Evolutionary conservation across 1,139 yeast genomes (phyloP).

Genomic region (Saccharomyces hybrid): DNA sequence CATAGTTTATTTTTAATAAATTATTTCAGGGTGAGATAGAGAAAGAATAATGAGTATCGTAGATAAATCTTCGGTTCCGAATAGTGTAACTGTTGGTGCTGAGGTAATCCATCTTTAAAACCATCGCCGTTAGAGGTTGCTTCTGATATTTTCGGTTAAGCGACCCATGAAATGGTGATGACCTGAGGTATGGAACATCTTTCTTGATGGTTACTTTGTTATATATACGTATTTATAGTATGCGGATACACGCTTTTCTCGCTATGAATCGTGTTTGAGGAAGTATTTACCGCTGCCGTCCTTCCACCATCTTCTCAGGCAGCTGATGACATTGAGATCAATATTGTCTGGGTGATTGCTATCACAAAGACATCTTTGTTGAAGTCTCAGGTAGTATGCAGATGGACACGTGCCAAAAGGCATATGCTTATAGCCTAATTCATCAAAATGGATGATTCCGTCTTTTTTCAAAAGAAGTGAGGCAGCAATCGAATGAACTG

Average conservation of each 20-base stretch:
- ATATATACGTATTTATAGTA: neutral
- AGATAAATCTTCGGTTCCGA: slow-evolving; percentile 7
- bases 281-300: slow-evolving; percentile 45
- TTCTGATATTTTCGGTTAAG: slow-evolving; percentile 30
- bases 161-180: slow-evolving; percentile 88
- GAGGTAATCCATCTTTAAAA: slow-evolving; percentile 51
- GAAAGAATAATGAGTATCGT: slow-evolving; percentile 1
- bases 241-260: neutral
- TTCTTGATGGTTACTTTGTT: neutral
- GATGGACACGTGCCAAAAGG: slow-evolving; percentile 83
- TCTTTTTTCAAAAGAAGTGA: slow-evolving; percentile 56
- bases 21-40: neutral
- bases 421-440: slow-evolving; percentile 75
- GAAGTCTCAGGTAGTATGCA: slow-evolving; percentile 40
- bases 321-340: slow-evolving; percentile 58
- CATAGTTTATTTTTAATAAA: neutral
- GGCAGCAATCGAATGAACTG: slow-evolving; percentile 80
- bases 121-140: slow-evolving; percentile 96
- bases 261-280: slow-evolving; percentile 15
- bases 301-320: slow-evolving; percentile 83
- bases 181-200: slow-evolving; percentile 79
- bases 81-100: neutral
- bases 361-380: slow-evolving; percentile 66
- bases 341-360: slow-evolving; percentile 40
- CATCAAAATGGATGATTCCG: slow-evolving; percentile 82